Conservation (phyloP, 225 moss, liverwort and hornwort genomes). For the Rhytidiadelphus loreus region DNA sequence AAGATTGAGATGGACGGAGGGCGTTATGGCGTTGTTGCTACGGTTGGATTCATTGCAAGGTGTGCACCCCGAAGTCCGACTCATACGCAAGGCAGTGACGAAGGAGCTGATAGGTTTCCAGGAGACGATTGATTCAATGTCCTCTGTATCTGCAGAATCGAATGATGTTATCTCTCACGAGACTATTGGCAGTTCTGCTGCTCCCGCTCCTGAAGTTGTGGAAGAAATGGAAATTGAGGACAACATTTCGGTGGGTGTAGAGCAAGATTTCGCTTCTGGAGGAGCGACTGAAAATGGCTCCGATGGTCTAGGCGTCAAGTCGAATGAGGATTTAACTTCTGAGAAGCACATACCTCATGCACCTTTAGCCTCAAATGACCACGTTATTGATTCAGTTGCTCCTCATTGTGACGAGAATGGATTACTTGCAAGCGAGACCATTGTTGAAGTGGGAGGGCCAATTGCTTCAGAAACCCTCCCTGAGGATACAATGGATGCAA, state of each 20-base stretch:
- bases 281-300: neutral
- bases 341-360: neutral
- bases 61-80: slow-evolving; percentile 20
- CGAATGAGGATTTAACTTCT: neutral
- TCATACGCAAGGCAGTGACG: slow-evolving; percentile 15
- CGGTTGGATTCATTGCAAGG: slow-evolving; percentile 39
- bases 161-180: neutral
- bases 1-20: slow-evolving; percentile 22
- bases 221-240: neutral
- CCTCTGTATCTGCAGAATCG: neutral
- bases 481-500: neutral
- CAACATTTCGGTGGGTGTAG: neutral
- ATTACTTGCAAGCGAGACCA: neutral
- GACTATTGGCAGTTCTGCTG: neutral
- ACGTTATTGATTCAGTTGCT: neutral
- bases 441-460: neutral
- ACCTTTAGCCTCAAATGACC: neutral
- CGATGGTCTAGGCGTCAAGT: neutral
- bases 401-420: neutral
- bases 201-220: neutral
- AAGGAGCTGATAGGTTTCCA: slow-evolving; percentile 22
- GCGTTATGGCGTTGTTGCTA: slow-evolving; percentile 24
- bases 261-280: neutral
- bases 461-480: neutral
- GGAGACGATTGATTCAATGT: slow-evolving; percentile 12